Conservation (phyloP, 148 eudicot species). For the Vaccinium macrocarpon region DNA sequence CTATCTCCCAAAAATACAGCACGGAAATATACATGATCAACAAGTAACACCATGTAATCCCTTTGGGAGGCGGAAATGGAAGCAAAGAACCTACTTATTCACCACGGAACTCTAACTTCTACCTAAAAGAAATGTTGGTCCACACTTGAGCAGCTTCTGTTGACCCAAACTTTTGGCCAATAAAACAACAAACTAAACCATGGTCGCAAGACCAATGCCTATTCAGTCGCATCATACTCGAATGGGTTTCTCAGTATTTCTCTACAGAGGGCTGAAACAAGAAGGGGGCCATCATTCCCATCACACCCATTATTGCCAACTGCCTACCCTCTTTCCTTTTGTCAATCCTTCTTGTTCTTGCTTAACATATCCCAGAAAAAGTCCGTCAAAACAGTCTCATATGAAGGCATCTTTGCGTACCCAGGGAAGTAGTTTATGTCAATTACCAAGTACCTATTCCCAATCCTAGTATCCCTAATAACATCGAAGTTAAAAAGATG, state of each 20-base stretch:
- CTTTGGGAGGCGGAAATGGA: slow-evolving; percentile 18
- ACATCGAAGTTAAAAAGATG: slow-evolving; percentile 71
- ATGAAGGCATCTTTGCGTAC: slow-evolving; percentile 77
- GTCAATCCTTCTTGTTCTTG: slow-evolving; percentile 23
- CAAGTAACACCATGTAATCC: slow-evolving; percentile 31
- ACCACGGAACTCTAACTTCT: slow-evolving; percentile 43
- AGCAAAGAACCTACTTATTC: slow-evolving; percentile 43
- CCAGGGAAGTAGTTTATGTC: slow-evolving; percentile 96
- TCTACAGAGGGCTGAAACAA: slow-evolving; percentile 10
- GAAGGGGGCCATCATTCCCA: slow-evolving; percentile 14
- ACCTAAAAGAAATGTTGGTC: slow-evolving; percentile 17
- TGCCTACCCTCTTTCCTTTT: slow-evolving; percentile 21
- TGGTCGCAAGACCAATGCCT: background rate
- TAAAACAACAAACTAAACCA: background rate
- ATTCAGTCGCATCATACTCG: slow-evolving; percentile 16
- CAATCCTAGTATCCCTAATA: slow-evolving; percentile 57
- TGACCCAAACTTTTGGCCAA: slow-evolving; percentile 11
- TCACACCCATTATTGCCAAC: slow-evolving; percentile 28
- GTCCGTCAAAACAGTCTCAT: slow-evolving; percentile 59
- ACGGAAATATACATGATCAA: slow-evolving; percentile 46
- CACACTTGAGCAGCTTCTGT: slow-evolving; percentile 18
- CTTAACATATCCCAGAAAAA: slow-evolving; percentile 65
- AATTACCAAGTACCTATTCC: slow-evolving; percentile 73
- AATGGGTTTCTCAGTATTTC: slow-evolving; percentile 26
- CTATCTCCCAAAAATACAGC: slow-evolving; percentile 31